Conservation (phyloP, 305 asterid genomes). For the Fraxinus xanthoxyloides region DNA sequence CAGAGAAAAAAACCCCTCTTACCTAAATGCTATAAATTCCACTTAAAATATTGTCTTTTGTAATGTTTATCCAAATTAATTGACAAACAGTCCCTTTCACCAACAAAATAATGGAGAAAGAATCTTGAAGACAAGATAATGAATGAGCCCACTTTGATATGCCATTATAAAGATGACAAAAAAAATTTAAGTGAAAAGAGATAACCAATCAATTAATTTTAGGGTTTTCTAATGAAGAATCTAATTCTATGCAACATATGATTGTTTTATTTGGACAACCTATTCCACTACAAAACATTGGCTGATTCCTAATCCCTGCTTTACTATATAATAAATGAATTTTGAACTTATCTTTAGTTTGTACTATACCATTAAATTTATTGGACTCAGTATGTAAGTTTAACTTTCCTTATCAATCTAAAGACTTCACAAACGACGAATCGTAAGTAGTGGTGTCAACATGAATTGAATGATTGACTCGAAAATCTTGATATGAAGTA, state of each 20-base stretch:
- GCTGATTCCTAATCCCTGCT: neutral
- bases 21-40: constrained; percentile 14
- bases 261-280: constrained; percentile 9
- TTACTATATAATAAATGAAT: neutral
- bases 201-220: constrained; percentile 16
- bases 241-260: constrained; percentile 27
- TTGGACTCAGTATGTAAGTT: neutral
- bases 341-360: neutral
- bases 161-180: constrained; percentile 21
- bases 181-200: constrained; percentile 20
- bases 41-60: neutral
- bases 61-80: constrained; percentile 37
- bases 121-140: constrained; percentile 50
- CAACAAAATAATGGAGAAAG: constrained; percentile 41
- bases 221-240: constrained; percentile 24
- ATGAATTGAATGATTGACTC: neutral
- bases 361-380: neutral
- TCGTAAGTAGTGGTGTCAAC: neutral
- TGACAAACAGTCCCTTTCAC: constrained; percentile 46
- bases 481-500: neutral
- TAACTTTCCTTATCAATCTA: neutral
- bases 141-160: constrained; percentile 32
- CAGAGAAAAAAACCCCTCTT: neutral
- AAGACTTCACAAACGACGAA: neutral
- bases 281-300: neutral